phyloP scores from a whole-genome alignment of 495 filamentous ascomycete species.

The Penicillium pancosmium region DNA sequence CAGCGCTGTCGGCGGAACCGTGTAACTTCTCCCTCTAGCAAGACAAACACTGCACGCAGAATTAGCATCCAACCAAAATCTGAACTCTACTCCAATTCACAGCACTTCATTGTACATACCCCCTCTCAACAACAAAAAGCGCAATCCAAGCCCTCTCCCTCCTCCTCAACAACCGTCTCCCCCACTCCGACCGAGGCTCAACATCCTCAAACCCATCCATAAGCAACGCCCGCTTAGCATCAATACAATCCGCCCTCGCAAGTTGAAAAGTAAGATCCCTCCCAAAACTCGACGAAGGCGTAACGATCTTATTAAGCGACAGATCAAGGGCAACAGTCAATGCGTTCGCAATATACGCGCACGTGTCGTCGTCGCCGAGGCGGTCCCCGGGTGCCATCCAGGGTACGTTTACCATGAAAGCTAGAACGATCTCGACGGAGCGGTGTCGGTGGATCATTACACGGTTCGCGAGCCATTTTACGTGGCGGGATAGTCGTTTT shows the following conservation, averaged over 20 bases:
- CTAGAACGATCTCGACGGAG: constrained; percentile 72
- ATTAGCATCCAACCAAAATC: no score
- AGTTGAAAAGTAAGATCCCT: constrained; percentile 51
- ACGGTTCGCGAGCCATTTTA: constrained; percentile 62
- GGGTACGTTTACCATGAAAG: constrained; percentile 76
- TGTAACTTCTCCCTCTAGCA: constrained; percentile 68
- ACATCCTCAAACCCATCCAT: constrained; percentile 69
- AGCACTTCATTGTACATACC: constrained; percentile 40
- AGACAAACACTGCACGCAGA: constrained; percentile 60
- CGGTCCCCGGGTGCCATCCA: constrained; percentile 73
- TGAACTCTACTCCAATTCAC: neutral
- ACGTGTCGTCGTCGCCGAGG: constrained; percentile 72
- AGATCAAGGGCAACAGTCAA: constrained; percentile 68
- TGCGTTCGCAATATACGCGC: constrained; percentile 69
- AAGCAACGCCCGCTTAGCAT: constrained; percentile 61
- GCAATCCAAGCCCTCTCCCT: constrained; percentile 72
- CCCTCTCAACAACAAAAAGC: constrained; percentile 72
- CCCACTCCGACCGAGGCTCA: constrained; percentile 60
- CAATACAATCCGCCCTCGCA: constrained; percentile 66
- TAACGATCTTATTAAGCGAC: constrained; percentile 68
- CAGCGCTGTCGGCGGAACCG: constrained; percentile 63
- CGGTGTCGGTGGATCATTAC: constrained; percentile 60
- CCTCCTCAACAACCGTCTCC: constrained; percentile 60
- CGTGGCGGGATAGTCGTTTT: constrained; percentile 63
- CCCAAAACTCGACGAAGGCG: constrained; percentile 55